phyloP scores from a whole-genome alignment of 352 stramenopile species.

The Globisporangium cylindrosporum region DNA sequence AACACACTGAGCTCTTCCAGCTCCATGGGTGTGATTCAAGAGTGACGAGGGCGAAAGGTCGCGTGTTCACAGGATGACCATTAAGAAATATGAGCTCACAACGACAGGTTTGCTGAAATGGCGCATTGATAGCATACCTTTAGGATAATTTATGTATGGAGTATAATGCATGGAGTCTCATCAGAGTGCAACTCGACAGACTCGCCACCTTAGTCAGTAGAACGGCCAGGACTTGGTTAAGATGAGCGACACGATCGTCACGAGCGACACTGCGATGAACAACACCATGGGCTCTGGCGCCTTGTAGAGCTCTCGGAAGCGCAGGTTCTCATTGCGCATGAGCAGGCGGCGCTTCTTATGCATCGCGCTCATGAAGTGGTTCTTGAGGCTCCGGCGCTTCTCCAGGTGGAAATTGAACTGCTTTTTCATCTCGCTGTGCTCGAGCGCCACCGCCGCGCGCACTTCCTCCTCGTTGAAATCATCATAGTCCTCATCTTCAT shows the following conservation, averaged over 20 bases:
- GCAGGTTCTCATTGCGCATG: conserved; percentile 67
- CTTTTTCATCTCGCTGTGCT: conserved; percentile 41
- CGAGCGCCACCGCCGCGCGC: conserved; percentile 28
- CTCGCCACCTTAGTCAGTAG: conserved; percentile 30
- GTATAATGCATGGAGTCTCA: not conserved
- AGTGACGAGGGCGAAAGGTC: conserved; percentile 10
- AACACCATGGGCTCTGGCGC: conserved; percentile 64
- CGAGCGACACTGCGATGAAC: conserved; percentile 42
- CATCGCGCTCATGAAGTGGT: conserved; percentile 46
- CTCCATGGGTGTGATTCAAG: conserved; percentile 18
- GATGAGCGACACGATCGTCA: conserved; percentile 65
- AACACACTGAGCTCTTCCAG: conserved; percentile 42
- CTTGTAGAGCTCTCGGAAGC: conserved; percentile 73
- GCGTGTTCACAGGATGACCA: too few species aligned
- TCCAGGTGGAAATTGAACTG: conserved; percentile 53
- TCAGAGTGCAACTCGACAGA: not conserved
- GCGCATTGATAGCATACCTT: not conserved
- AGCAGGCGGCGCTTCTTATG: conserved; percentile 61
- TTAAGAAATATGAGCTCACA: too few species aligned
- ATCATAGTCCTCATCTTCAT: conserved; percentile 29
- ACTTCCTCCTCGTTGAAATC: conserved; percentile 32
- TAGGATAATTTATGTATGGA: conserved; percentile 4
- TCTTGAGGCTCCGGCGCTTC: conserved; percentile 28
- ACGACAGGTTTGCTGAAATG: not conserved
- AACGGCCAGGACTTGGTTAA: conserved; percentile 81